Conservation (phyloP, 1,139 yeast genomes). For the Magnusiomyces sp. region DNA sequence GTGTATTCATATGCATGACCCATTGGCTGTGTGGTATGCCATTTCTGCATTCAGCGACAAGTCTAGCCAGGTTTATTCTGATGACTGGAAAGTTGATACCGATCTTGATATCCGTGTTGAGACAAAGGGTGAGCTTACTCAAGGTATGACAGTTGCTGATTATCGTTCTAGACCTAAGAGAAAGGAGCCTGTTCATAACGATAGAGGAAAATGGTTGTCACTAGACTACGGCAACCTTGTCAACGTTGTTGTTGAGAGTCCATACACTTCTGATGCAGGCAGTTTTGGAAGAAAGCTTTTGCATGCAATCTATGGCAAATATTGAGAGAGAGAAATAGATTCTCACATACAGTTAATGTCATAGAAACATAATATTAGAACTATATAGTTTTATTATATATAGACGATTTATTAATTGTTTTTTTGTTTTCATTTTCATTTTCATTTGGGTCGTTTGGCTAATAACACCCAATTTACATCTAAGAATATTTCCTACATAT, state of each 20-base stretch:
- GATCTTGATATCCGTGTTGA: slow-evolving; percentile 35
- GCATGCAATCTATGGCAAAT: slow-evolving; percentile 10
- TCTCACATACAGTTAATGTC: too few relatives aligned
- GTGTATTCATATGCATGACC: slow-evolving; percentile 33
- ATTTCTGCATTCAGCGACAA: slow-evolving; percentile 11
- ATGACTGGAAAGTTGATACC: slow-evolving; percentile 26
- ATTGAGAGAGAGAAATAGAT: too few relatives aligned
- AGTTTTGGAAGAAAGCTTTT: slow-evolving; percentile 17
- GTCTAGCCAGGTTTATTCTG: slow-evolving; percentile 13
- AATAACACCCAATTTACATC: too few relatives aligned
- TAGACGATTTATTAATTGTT: too few relatives aligned
- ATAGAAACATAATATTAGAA: too few relatives aligned
- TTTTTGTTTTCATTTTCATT: too few relatives aligned
- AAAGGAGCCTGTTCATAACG: slow-evolving; percentile 18
- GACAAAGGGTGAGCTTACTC: slow-evolving; percentile 32
- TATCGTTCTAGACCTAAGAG: slow-evolving; percentile 29
- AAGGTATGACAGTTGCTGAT: slow-evolving; percentile 33
- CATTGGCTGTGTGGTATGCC: slow-evolving; percentile 34
- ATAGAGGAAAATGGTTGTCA: slow-evolving; percentile 26
- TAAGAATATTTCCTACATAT: too few relatives aligned
- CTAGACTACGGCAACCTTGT: slow-evolving; percentile 25
- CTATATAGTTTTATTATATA: too few relatives aligned
- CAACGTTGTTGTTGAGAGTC: slow-evolving; percentile 25
- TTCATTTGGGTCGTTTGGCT: too few relatives aligned
- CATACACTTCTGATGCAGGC: slow-evolving; percentile 16